Evolutionary conservation across 2,329 filamentous ascomycete genomes (phyloP).

Genomic region (Didymellaceae sp.): DNA sequence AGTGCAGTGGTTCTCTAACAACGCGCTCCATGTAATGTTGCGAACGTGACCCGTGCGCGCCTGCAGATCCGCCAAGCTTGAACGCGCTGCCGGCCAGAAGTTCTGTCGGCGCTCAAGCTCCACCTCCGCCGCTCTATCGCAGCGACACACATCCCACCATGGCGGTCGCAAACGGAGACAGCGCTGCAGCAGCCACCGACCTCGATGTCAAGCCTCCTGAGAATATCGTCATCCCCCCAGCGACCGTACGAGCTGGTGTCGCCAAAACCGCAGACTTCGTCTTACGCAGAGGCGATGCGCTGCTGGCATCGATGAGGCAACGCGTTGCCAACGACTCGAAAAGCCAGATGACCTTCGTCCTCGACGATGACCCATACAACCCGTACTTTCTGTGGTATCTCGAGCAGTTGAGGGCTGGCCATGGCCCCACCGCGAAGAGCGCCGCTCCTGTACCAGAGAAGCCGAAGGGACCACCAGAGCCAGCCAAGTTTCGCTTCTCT

Average conservation of each 20-base stretch:
- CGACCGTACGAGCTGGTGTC: conserved; percentile 81
- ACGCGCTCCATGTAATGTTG: not conserved
- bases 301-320: conserved; percentile 84
- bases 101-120: conserved; percentile 12
- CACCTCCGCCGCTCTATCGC: conserved; percentile 18
- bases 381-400: conserved; percentile 91
- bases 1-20: not conserved
- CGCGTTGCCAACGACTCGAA: conserved; percentile 87
- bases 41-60: conserved; percentile 5
- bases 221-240: conserved; percentile 83
- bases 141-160: conserved; percentile 24
- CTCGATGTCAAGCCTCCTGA: conserved; percentile 70
- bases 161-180: conserved; percentile 39
- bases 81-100: conserved; percentile 15
- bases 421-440: conserved; percentile 63
- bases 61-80: conserved; percentile 19
- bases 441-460: conserved; percentile 59
- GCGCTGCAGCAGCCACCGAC: conserved; percentile 23
- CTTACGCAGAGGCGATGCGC: conserved; percentile 67
- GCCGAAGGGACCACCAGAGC: conserved; percentile 82
- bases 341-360: conserved; percentile 87
- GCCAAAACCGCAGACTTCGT: conserved; percentile 97
- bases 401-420: conserved; percentile 81
- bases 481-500: conserved; percentile 88
- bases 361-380: conserved; percentile 80